Evolutionary conservation across 1,284 basidiomycete genomes (phyloP), one percentile per base, ranked within the genome.

Genomic region (Coniferiporia sulphurascens): DNA sequence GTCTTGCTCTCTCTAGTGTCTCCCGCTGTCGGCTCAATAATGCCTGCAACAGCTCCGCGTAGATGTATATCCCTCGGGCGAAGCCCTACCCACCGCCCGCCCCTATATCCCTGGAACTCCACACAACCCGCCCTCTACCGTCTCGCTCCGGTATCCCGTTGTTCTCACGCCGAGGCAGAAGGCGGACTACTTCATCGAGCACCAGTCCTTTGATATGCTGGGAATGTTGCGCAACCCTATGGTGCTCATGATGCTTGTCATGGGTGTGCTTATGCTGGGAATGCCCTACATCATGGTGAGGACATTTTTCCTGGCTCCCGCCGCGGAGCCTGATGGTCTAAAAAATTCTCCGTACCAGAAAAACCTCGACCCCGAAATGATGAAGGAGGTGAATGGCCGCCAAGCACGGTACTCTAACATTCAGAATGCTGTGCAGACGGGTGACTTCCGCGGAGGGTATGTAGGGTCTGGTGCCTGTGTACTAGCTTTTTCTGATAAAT

Each of bases 211-310:
- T 77, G 89, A 91, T 71, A 65, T 93, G 27, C 60, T 91, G 56
- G 84, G 78, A 51, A 89, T 94, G 87, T 76, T 95, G 67, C 85
- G 88, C 66, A 93, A 83, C 69, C 92, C 92, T 1, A 93, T 95
- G 92, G 87, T 92, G 74, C 74, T 95, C 60, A 83, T 94, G 75
- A 90, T 92, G 87, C 75, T 87, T 17, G 76, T 82, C 64, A 86
- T 79, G 48, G 91, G 80, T 34, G 73, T 75, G 36, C 83, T 93
- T 81, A 82, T 91, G 72, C 73, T 91, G 19, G 82, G 77, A n/a
- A 84, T 87, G 80, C 92, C 92, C 1, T 92, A 89, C 70, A 70
- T 94, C 62, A 87, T 88, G 78, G 91, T 92, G 63, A 62, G 81
- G 68, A 27, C 27, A 27, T 13, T 32, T 21, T 17, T 46, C 15